Evolutionary conservation across 164 flowering plant species (phyloP).

Genomic region (Warburgia ugandensis): DNA sequence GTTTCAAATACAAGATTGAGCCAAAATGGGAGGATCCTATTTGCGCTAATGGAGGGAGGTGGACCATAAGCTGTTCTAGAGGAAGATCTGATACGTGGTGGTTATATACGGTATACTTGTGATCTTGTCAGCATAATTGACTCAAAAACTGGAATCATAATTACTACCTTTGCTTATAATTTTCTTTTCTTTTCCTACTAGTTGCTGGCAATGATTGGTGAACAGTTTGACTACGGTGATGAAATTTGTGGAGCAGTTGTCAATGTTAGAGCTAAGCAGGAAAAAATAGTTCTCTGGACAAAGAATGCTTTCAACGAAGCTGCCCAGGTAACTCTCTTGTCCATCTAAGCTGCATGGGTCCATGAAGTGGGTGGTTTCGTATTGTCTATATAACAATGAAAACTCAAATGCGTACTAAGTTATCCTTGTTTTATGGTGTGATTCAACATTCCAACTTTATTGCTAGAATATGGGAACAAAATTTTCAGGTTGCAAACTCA

Average conservation of each 20-base stretch:
- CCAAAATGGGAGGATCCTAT: constrained; percentile 99
- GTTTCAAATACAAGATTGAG: constrained; percentile 79
- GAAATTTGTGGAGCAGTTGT: constrained; percentile 98
- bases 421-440: too few species aligned
- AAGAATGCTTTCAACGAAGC: constrained; percentile 82
- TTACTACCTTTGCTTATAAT: constrained; percentile 10
- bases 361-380: too few species aligned
- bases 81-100: constrained; percentile 73
- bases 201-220: constrained; percentile 96
- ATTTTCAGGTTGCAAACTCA: too few species aligned
- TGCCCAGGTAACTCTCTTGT: constrained; percentile 74
- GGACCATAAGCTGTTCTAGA: constrained; percentile 51
- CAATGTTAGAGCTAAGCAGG: constrained; percentile 64
- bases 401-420: too few species aligned
- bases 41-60: constrained; percentile 94
- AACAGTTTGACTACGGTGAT: constrained; percentile 93
- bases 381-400: too few species aligned
- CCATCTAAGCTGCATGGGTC: too few species aligned
- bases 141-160: too few species aligned
- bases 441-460: too few species aligned
- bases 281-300: constrained; percentile 79
- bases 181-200: constrained; percentile 14
- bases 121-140: not conserved
- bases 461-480: too few species aligned
- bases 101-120: constrained; percentile 70